Conservation (phyloP, 2,329 filamentous ascomycete species). For the Diplodia corticola region DNA sequence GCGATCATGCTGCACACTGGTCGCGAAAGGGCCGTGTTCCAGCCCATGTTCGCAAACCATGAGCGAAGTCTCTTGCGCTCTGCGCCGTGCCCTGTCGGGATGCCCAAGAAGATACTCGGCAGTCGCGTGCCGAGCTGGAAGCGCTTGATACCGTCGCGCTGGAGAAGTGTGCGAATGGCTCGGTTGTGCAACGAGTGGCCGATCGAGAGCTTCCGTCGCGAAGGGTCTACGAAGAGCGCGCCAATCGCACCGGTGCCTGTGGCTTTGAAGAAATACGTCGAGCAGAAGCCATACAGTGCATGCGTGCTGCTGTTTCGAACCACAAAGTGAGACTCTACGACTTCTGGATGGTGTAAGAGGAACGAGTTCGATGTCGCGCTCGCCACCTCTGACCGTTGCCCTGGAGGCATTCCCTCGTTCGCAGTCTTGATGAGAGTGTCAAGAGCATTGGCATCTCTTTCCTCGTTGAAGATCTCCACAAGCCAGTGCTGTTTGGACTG, state of each 20-base stretch:
- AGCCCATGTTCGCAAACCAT: constrained; percentile 90
- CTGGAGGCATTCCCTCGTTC: constrained; percentile 65
- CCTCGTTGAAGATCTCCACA: constrained; percentile 81
- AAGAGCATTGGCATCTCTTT: constrained; percentile 71
- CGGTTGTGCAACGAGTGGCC: constrained; percentile 86
- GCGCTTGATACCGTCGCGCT: constrained; percentile 71
- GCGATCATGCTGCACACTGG: constrained; percentile 72
- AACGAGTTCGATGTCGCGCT: constrained; percentile 74
- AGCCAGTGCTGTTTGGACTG: constrained; percentile 95
- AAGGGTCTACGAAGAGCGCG: constrained; percentile 85
- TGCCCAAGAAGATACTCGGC: constrained; percentile 82
- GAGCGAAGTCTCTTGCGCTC: constrained; percentile 63
- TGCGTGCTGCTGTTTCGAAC: constrained; percentile 92
- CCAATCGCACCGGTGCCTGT: constrained; percentile 74
- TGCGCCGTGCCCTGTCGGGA: constrained; percentile 66
- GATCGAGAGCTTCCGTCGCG: constrained; percentile 83
- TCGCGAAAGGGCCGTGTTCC: constrained; percentile 70
- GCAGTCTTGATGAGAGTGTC: constrained; percentile 73
- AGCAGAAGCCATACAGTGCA: constrained; percentile 87
- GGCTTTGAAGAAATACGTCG: constrained; percentile 77
- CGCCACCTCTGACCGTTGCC: constrained; percentile 67
- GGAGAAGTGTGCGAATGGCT: constrained; percentile 72
- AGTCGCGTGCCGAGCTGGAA: constrained; percentile 80
- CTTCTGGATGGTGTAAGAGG: constrained; percentile 66
- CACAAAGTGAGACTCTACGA: constrained; percentile 84